Evolutionary conservation across 1,284 basidiomycete genomes (phyloP).

Genomic region (Peniophora sp.): DNA sequence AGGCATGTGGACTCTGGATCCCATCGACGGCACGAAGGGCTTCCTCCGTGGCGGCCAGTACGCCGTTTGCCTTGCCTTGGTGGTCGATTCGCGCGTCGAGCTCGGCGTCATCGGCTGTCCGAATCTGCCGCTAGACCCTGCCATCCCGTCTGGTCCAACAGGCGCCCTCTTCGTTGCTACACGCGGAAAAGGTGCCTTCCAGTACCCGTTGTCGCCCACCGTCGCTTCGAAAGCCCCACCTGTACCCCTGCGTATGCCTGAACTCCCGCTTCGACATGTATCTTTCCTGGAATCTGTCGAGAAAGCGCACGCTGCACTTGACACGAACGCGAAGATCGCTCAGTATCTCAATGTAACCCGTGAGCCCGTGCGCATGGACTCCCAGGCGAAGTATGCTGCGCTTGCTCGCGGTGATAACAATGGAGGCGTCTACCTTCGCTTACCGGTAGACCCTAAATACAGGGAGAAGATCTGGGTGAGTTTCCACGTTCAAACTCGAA

Average conservation of each 20-base stretch:
- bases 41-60: conserved; percentile 97
- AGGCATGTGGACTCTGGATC: conserved; percentile 90
- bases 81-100: conserved; percentile 79
- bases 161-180: conserved; percentile 85
- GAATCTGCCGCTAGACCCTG: conserved; percentile 69
- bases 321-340: conserved; percentile 74
- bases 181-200: conserved; percentile 75
- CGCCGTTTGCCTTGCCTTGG: conserved; percentile 90
- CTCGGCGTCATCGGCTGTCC: conserved; percentile 95
- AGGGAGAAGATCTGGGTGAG: conserved; percentile 86
- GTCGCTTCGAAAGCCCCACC: conserved; percentile 21
- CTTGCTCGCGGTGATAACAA: conserved; percentile 86
- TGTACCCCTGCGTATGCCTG: conserved; percentile 40
- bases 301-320: conserved; percentile 85
- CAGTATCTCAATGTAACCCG: conserved; percentile 61
- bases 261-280: conserved; percentile 37
- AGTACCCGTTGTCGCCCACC: conserved; percentile 35
- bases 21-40: conserved; percentile 91
- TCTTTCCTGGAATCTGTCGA: conserved; percentile 92
- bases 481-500: conserved; percentile 4
- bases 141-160: conserved; percentile 49
- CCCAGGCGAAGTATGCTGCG: conserved; percentile 93
- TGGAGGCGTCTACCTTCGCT: conserved; percentile 69
- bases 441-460: conserved; percentile 82
- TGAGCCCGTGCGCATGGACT: conserved; percentile 86